phyloP scores from a whole-genome alignment of 345 rosid genomes.

The Anastatica hierochuntica region DNA sequence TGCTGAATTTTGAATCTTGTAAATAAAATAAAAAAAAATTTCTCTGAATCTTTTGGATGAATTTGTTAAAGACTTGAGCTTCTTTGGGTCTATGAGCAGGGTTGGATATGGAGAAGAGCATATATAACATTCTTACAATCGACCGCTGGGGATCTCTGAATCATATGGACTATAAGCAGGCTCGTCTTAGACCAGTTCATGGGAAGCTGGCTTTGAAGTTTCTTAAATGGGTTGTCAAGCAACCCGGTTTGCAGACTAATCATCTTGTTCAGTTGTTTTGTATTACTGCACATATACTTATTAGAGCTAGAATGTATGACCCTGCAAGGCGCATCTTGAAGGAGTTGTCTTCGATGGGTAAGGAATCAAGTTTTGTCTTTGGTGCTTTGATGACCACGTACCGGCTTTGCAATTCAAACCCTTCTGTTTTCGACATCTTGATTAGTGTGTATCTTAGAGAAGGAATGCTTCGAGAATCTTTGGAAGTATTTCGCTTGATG shows the following conservation, averaged over 20 bases:
- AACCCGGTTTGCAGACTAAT: slow-evolving; percentile 53
- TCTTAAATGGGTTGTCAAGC: slow-evolving; percentile 59
- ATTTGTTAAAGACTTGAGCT: slow-evolving; percentile 12
- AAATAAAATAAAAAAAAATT: no score
- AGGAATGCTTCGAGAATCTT: slow-evolving; percentile 49
- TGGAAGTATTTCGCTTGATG: slow-evolving; percentile 55
- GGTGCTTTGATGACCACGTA: slow-evolving; percentile 58
- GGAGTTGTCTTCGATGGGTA: slow-evolving; percentile 39
- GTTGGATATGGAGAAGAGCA: slow-evolving; percentile 55
- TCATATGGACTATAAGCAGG: slow-evolving; percentile 63
- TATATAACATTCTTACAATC: slow-evolving; percentile 63
- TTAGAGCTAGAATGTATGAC: slow-evolving; percentile 75
- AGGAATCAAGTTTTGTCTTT: slow-evolving; percentile 46
- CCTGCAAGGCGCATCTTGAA: slow-evolving; percentile 50
- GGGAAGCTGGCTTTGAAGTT: slow-evolving; percentile 80
- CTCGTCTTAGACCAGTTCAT: slow-evolving; percentile 69
- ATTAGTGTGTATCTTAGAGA: slow-evolving; percentile 55
- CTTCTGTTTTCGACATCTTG: slow-evolving; percentile 74
- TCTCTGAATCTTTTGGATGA: neutral
- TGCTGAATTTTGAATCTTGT: neutral
- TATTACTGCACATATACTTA: slow-evolving; percentile 58
- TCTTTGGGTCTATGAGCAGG: slow-evolving; percentile 13
- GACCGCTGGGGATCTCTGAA: slow-evolving; percentile 85
- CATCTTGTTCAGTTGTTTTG: slow-evolving; percentile 52
- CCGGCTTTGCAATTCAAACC: slow-evolving; percentile 76